Base-by-base conservation (phyloP, 2,329 filamentous ascomycete genomes). In the Lachnellula cervina region DNA sequence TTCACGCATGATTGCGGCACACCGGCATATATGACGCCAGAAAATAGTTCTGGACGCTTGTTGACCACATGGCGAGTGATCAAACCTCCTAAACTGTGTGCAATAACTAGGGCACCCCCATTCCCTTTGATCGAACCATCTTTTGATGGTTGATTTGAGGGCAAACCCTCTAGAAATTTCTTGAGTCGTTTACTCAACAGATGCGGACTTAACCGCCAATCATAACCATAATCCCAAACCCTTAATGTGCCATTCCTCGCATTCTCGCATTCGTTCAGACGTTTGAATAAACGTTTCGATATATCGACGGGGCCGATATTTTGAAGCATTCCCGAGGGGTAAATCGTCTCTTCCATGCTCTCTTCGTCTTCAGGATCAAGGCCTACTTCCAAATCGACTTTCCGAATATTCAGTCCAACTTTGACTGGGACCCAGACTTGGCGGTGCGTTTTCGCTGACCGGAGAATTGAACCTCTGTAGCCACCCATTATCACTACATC, bases 341-440 rank as follows among this genome's bases (percentile, higher is more conserved):
- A 87, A 57, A 97, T 90, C n/a, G 78, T 84, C 56, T 95, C 81
- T 61, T 88, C 84, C 84, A 94, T 94, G 5, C 75, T 80, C 64
- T 90, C 87, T 66, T 97, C 93, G 55, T 95, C 92, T 64, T 91
- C 87, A 2, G 83, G 83, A 14, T 88, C 80, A 4, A 97, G 73
- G 0, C 91, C 92, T 9, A 97, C 87, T 69, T 96, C 90, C 4
- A 97, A 77, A 68, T 97, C 90, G 2, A 93, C 92, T 68, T 94
- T 96, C 54, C 92, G 86, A 59, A 97, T 82, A 64, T 96, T 96
- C 50, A 97, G 75, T 1, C 93, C 92, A 28, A 96, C 87, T 71
- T 97, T 97, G 67, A 97, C 86, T 0, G 92, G 92, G 1, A 95
- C 89, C 93, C 93, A 97, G 0, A 96, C 75, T 68, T 96, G 90